Evolutionary conservation across 345 rosid species (phyloP).

Genomic region (Lepidium africanum): DNA sequence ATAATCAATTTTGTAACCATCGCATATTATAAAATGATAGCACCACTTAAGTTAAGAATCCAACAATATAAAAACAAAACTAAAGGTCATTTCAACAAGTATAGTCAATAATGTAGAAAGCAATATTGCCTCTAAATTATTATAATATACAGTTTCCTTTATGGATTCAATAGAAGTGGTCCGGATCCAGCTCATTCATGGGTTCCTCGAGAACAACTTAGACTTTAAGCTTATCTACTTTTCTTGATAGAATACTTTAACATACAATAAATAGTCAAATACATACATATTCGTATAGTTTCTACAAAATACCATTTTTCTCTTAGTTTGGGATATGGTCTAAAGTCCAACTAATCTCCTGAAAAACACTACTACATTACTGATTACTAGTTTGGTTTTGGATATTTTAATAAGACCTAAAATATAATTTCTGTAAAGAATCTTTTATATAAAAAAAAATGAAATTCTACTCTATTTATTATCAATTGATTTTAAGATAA

Average conservation of each 20-base stretch:
- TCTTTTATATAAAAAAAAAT: too few species aligned
- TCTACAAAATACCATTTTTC: too few species aligned
- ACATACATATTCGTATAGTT: not conserved
- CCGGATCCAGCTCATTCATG: conserved; percentile 24
- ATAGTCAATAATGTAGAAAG: conserved; percentile 4
- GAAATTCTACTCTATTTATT: too few species aligned
- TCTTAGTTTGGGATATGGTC: too few species aligned
- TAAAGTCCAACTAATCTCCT: too few species aligned
- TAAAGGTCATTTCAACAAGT: conserved; percentile 1
- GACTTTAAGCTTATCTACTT: not conserved
- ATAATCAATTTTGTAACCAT: not conserved
- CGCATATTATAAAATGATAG: not conserved
- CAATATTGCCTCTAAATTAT: not conserved
- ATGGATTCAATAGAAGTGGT: conserved; percentile 10
- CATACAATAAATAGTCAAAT: conserved; percentile 4
- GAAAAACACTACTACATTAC: too few species aligned
- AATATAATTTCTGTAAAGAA: too few species aligned
- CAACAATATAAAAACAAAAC: not conserved
- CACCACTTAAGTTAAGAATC: not conserved
- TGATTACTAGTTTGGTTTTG: too few species aligned
- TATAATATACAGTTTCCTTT: not conserved
- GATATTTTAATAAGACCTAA: too few species aligned
- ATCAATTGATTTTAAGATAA: too few species aligned
- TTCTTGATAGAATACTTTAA: not conserved
- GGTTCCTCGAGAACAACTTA: not conserved